A percentile compares a stretch with the other conserved stretches of the same genome.
Evolutionary conservation across 176 grass and related monocot genomes (phyloP).

Genomic region (Oryza officinalis): DNA sequence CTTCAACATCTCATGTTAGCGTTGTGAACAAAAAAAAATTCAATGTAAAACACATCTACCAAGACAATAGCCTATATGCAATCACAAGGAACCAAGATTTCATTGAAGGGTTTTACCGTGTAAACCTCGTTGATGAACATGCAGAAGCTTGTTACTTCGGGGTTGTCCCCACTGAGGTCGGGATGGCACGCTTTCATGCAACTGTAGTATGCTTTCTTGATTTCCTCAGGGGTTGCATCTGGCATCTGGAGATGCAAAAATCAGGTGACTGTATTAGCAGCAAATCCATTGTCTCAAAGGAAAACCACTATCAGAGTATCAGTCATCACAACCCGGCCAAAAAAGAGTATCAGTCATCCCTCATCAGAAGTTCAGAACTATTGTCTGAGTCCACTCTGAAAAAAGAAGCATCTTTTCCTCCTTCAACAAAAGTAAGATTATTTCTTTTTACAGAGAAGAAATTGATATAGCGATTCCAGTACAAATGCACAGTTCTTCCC

Average conservation of each 20-base stretch:
- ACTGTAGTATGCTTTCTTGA: conserved; percentile 88
- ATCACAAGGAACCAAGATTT: not conserved
- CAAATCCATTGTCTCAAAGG: not conserved
- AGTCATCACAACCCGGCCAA: too few species aligned
- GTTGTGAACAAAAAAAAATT: conserved; percentile 23
- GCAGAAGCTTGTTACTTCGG: conserved; percentile 76
- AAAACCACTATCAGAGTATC: not conserved
- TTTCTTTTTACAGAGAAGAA: not conserved
- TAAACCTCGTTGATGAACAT: conserved; percentile 98
- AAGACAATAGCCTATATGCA: not conserved
- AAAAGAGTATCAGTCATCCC: too few species aligned
- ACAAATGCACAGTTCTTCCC: not conserved
- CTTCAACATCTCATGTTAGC: conserved; percentile 43
- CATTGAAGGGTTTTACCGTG: conserved; percentile 39
- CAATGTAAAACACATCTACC: not conserved
- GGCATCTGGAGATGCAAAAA: conserved; percentile 54
- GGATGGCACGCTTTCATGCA: conserved; percentile 97
- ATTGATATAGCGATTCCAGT: conserved; percentile 4
- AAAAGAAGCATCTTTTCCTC: not conserved
- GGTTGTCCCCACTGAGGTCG: conserved; percentile 72
- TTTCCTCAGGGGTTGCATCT: conserved; percentile 84
- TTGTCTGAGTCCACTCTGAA: conserved; percentile 1
- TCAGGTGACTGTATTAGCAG: conserved; percentile 7
- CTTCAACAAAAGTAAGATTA: not conserved
- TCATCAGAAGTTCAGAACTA: not conserved